Evolutionary conservation across 1,284 basidiomycete genomes (phyloP).

Genomic region (Xanthoconium separans): DNA sequence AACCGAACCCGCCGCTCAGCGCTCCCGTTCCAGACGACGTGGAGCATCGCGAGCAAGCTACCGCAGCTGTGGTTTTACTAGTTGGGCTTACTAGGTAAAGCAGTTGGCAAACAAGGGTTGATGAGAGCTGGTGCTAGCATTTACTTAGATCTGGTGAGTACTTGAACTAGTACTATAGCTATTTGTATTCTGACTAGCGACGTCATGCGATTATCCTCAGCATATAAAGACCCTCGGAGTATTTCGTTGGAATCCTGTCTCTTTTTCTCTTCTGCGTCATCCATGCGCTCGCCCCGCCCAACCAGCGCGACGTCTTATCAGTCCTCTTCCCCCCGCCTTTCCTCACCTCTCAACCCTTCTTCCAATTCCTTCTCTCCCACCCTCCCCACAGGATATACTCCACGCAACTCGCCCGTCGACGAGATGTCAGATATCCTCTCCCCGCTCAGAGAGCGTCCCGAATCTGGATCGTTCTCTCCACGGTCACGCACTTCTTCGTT

Average conservation of each 20-base stretch:
- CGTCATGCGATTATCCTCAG: conserved; percentile 12
- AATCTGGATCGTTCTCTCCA: conserved; percentile 6
- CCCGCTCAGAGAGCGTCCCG: conserved; percentile 19
- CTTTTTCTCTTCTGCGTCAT: neutral
- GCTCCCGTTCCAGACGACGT: neutral
- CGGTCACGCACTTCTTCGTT: conserved; percentile 13
- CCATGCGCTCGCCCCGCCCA: conserved; percentile 16
- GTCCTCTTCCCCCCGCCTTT: conserved; percentile 15
- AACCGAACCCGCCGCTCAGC: neutral
- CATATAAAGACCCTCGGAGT: conserved; percentile 14
- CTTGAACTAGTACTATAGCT: neutral
- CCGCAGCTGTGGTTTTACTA: neutral
- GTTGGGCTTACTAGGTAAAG: conserved; percentile 5
- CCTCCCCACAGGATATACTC: neutral
- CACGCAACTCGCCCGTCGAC: conserved; percentile 5
- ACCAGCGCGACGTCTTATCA: conserved; percentile 7
- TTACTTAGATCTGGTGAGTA: neutral
- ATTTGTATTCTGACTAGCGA: conserved; percentile 13
- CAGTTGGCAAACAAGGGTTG: neutral
- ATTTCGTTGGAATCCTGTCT: conserved; percentile 11
- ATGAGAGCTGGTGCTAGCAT: neutral
- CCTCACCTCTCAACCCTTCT: conserved; percentile 21
- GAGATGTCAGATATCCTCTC: conserved; percentile 24
- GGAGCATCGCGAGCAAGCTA: neutral
- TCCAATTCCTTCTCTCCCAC: conserved; percentile 8